Percentiles rank a stretch among this genome's conserved stretches.
Conservation (phyloP, 345 rosid genomes). For the Heritiera littoralis region DNA sequence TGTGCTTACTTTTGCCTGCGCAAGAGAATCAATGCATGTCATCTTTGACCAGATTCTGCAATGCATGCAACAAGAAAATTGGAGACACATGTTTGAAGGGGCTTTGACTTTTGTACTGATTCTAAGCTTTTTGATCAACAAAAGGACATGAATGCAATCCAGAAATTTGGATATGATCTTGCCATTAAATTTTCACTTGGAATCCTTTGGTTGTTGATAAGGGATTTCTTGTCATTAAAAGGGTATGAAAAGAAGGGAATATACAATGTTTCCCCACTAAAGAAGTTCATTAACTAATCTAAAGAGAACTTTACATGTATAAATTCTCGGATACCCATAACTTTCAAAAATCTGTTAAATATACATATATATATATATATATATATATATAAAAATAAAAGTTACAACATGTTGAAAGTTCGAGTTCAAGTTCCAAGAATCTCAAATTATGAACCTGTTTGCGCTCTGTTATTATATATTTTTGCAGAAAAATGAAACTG, state of each 20-base stretch:
- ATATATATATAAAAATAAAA: too few relatives aligned
- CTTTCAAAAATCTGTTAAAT: too few relatives aligned
- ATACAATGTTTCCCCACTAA: neutral
- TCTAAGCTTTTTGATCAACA: neutral
- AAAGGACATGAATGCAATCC: neutral
- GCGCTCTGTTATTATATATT: too few relatives aligned
- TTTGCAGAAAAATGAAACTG: too few relatives aligned
- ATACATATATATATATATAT: too few relatives aligned
- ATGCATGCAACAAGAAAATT: slow-evolving; percentile 4
- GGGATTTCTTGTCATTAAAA: neutral
- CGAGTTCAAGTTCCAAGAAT: too few relatives aligned
- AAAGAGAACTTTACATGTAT: too few relatives aligned
- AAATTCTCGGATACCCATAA: too few relatives aligned
- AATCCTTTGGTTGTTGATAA: neutral
- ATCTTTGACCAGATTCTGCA: slow-evolving; percentile 44
- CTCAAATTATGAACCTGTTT: too few relatives aligned
- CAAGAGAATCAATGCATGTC: slow-evolving; percentile 58
- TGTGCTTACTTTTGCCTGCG: slow-evolving; percentile 76
- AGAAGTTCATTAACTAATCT: neutral
- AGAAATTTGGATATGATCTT: neutral
- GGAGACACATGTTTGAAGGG: neutral
- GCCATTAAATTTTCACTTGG: neutral
- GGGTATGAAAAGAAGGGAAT: neutral
- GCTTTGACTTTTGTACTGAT: neutral
- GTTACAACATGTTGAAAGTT: too few relatives aligned